A percentile compares a stretch with the other conserved stretches of the same genome.
These are phyloP conservation scores for Pestalotiopsis sp. DNA, from an alignment of 2,329 filamentous ascomycete genomes.

Conservation along the genomic window DNA sequence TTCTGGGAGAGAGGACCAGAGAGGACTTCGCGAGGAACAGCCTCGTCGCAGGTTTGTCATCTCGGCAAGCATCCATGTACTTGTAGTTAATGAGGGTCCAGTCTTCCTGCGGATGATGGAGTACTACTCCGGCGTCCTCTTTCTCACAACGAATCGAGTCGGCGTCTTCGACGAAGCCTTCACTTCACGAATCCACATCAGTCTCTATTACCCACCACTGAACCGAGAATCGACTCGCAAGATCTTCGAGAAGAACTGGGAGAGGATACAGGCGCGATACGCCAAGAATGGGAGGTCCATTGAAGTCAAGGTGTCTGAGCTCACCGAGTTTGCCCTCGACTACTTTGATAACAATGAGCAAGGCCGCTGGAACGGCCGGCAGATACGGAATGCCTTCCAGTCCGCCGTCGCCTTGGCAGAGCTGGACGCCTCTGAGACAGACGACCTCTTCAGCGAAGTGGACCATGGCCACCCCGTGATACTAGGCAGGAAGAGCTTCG, in stretches of 20 bases:
- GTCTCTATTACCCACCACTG: constrained; percentile 29
- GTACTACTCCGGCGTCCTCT: constrained; percentile 40
- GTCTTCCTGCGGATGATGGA: constrained; percentile 16
- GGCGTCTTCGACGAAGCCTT: constrained; percentile 28
- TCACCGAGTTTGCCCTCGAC: not conserved
- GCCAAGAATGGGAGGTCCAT: not conserved
- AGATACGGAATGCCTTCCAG: constrained; percentile 41
- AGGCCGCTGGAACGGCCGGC: constrained; percentile 37
- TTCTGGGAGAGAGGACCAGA: constrained; percentile 13
- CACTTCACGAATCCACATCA: constrained; percentile 30
- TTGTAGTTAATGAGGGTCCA: no score
- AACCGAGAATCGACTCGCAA: not conserved
- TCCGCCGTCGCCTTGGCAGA: constrained; percentile 23
- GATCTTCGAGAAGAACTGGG: constrained; percentile 16
- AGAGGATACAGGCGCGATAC: not conserved
- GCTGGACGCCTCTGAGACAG: not conserved
- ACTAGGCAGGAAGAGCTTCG: not conserved
- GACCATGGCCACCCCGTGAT: not conserved
- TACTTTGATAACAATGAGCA: not conserved
- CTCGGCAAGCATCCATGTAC: no score
- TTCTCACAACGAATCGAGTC: constrained; percentile 38
- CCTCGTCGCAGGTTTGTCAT: not conserved
- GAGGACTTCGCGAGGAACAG: not conserved
- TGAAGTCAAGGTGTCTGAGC: not conserved
- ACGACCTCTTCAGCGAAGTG: not conserved